phyloP scores from a whole-genome alignment of 2,329 filamentous ascomycete species.

The Akanthomyces dipterigenus region DNA sequence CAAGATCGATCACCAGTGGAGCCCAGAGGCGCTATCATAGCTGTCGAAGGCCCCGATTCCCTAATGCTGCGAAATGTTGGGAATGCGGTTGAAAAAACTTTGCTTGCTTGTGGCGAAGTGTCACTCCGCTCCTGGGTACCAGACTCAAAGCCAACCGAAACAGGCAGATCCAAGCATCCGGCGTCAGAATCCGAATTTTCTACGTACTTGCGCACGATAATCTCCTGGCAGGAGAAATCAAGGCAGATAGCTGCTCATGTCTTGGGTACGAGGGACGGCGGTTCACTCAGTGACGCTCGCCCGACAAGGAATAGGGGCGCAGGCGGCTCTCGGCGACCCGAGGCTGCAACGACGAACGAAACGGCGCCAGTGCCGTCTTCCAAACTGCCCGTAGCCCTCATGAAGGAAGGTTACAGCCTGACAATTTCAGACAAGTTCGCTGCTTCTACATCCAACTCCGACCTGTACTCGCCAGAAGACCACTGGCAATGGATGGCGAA shows the following conservation, averaged over 20 bases:
- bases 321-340: slow-evolving; percentile 11
- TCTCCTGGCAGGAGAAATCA: slow-evolving; percentile 69
- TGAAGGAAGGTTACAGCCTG: slow-evolving; percentile 74
- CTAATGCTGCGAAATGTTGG: slow-evolving; percentile 50
- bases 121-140: slow-evolving; percentile 39
- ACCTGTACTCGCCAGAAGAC: slow-evolving; percentile 73
- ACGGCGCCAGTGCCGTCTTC: not conserved
- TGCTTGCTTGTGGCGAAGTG: slow-evolving; percentile 39
- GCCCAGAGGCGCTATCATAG: slow-evolving; percentile 71
- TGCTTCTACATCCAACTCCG: slow-evolving; percentile 63
- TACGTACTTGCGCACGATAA: slow-evolving; percentile 61
- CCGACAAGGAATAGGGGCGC: slow-evolving; percentile 9
- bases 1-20: slow-evolving; percentile 27
- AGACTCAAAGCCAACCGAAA: slow-evolving; percentile 18
- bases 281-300: not conserved
- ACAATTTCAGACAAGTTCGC: slow-evolving; percentile 72
- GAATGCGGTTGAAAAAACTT: slow-evolving; percentile 55
- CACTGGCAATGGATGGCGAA: slow-evolving; percentile 98
- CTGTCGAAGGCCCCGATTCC: slow-evolving; percentile 67
- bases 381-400: slow-evolving; percentile 61
- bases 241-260: slow-evolving; percentile 57
- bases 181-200: slow-evolving; percentile 36
- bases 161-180: slow-evolving; percentile 15
- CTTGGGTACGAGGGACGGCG: slow-evolving; percentile 21
- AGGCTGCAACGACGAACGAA: slow-evolving; percentile 10